Evolutionary conservation across 495 filamentous ascomycete species (phyloP).

Genomic region (Tuber brumale): DNA sequence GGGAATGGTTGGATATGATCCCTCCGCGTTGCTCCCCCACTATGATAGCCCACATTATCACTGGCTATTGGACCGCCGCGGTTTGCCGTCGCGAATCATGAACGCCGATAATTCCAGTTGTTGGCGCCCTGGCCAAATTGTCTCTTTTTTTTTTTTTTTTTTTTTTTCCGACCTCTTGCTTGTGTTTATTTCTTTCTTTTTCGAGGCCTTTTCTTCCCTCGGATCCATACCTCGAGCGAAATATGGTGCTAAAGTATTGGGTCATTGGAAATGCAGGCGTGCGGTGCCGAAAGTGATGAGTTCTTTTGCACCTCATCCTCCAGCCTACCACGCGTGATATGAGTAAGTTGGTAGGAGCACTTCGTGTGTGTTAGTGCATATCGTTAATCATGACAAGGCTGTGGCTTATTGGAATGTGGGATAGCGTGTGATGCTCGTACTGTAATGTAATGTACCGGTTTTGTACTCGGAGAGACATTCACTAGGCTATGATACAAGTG

Average conservation of each 20-base stretch:
- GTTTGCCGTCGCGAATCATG: neutral
- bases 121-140: constrained; percentile 7
- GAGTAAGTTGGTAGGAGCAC: neutral
- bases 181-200: neutral
- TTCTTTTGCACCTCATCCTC: neutral
- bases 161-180: neutral
- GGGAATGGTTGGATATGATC: constrained; percentile 9
- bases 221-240: neutral
- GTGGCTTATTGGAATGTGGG: neutral
- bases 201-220: neutral
- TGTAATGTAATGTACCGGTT: neutral
- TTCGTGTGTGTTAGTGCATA: neutral
- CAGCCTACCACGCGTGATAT: neutral
- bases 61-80: neutral
- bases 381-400: neutral
- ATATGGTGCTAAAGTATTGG: neutral
- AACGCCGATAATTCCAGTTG: constrained; percentile 8
- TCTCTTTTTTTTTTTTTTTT: constrained; percentile 6
- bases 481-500: neutral
- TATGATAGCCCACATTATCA: neutral
- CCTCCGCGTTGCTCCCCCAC: constrained; percentile 12
- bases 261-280: neutral
- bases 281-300: neutral
- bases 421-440: too few species aligned
- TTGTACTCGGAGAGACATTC: neutral